Evolutionary conservation across 1,284 basidiomycete genomes (phyloP).

Genomic region (Phaffia rhodozyma): DNA sequence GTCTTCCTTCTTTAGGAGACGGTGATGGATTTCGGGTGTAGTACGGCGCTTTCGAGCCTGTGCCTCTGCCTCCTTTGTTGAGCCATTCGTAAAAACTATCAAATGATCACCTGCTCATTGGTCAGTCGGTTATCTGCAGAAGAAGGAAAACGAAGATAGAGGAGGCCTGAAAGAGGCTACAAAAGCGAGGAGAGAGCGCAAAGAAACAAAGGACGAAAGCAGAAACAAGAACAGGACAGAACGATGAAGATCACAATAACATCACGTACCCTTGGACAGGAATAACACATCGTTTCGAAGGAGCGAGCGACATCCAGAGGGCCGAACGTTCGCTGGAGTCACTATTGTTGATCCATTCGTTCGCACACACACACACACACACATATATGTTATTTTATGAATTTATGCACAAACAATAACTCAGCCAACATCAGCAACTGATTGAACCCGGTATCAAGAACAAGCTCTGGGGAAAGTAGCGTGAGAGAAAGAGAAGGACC

Average conservation of each 20-base stretch:
- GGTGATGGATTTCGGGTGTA: slow-evolving; percentile 2
- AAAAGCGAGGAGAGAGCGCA: neutral
- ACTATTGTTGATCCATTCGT: neutral
- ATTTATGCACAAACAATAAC: too few species aligned
- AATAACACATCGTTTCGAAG: slow-evolving; percentile 11
- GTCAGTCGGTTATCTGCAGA: too few species aligned
- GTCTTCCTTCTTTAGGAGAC: neutral
- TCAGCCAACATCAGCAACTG: neutral
- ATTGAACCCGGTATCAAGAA: neutral
- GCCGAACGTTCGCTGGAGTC: neutral
- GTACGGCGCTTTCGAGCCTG: slow-evolving; percentile 1
- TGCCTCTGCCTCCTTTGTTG: neutral
- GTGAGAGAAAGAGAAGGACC: neutral
- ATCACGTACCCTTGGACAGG: slow-evolving; percentile 4
- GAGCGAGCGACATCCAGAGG: slow-evolving; percentile 6
- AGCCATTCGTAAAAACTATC: slow-evolving; percentile 17
- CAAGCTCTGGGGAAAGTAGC: neutral
- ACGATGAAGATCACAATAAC: neutral
- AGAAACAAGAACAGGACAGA: neutral
- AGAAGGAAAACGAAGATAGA: neutral
- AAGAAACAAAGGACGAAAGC: neutral
- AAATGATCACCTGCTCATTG: too few species aligned
- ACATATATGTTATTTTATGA: too few species aligned
- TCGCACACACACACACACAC: too few species aligned
- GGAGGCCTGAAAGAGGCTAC: neutral